phyloP scores from a whole-genome alignment of 2,329 filamentous ascomycete species.

The Truncatella angustata region DNA sequence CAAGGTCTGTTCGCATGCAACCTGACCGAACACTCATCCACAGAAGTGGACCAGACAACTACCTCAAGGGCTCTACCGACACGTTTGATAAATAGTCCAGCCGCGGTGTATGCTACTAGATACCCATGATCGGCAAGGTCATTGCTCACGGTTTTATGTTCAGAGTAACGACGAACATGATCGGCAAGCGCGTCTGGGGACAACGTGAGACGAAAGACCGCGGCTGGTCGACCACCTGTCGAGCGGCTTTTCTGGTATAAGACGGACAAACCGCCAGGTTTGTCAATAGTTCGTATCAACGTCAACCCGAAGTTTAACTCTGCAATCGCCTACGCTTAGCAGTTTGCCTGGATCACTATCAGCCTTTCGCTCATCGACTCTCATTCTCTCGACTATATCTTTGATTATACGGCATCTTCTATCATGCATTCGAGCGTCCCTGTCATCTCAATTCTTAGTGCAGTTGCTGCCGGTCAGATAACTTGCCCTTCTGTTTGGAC shows the following conservation, averaged over 20 bases:
- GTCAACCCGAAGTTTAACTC: background rate
- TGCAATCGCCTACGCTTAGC: too few species aligned
- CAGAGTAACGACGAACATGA: background rate
- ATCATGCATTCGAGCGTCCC: background rate
- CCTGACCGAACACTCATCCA: background rate
- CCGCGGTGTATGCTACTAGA: background rate
- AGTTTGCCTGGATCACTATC: too few species aligned
- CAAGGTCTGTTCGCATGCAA: background rate
- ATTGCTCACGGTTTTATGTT: background rate
- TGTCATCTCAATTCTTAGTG: background rate
- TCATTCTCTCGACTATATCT: too few species aligned
- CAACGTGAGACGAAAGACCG: too few species aligned
- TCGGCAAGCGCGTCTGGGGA: background rate
- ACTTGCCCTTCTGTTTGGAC: conserved; percentile 23
- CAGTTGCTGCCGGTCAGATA: conserved; percentile 3
- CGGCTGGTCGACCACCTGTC: too few species aligned
- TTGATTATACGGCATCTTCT: background rate
- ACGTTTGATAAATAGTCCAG: background rate
- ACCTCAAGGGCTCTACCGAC: background rate
- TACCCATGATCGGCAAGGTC: background rate
- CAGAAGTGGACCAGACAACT: background rate
- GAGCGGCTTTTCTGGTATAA: too few species aligned
- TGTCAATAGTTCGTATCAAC: background rate
- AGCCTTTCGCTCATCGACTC: too few species aligned
- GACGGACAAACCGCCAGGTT: background rate